These are phyloP conservation scores for Blechomonas ayalai DNA, from an alignment of 208 protist genomes.

Conservation along the genomic window DNA sequence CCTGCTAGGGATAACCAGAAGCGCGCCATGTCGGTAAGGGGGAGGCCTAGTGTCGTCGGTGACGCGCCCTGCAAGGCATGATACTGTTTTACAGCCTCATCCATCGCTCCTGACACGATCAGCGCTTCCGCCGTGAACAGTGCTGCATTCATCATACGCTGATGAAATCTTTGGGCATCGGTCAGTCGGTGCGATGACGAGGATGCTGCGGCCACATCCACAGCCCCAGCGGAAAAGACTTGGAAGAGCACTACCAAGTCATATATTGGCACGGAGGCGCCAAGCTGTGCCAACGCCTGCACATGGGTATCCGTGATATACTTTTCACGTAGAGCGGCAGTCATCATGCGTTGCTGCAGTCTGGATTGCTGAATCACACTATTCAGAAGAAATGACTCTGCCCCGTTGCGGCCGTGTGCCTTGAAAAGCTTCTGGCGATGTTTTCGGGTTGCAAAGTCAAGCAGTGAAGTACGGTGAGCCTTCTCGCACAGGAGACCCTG, in stretches of 20 bases:
- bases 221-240: conserved; percentile 15
- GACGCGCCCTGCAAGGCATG: not conserved
- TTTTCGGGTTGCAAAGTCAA: conserved; percentile 57
- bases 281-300: conserved; percentile 18
- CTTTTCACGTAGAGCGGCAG: conserved; percentile 41
- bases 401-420: conserved; percentile 12
- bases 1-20: conserved; percentile 34
- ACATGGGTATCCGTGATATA: conserved; percentile 23
- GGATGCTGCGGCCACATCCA: not conserved
- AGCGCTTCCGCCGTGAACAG: conserved; percentile 50
- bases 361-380: conserved; percentile 55
- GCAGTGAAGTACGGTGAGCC: conserved; percentile 48
- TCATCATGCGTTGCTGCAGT: conserved; percentile 65
- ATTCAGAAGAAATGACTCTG: conserved; percentile 34
- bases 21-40: conserved; percentile 14
- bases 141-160: conserved; percentile 24
- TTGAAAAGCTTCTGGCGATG: conserved; percentile 49
- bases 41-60: conserved; percentile 5
- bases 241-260: conserved; percentile 37
- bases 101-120: conserved; percentile 13
- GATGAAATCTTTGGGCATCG: conserved; percentile 14
- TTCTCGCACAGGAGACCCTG: conserved; percentile 31
- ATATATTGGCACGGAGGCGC: conserved; percentile 10
- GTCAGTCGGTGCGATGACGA: not conserved
- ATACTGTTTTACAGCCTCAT: too few species aligned